phyloP scores from a whole-genome alignment of 768 basidiomycete species.

The Leucocoprinus birnbaumii region DNA sequence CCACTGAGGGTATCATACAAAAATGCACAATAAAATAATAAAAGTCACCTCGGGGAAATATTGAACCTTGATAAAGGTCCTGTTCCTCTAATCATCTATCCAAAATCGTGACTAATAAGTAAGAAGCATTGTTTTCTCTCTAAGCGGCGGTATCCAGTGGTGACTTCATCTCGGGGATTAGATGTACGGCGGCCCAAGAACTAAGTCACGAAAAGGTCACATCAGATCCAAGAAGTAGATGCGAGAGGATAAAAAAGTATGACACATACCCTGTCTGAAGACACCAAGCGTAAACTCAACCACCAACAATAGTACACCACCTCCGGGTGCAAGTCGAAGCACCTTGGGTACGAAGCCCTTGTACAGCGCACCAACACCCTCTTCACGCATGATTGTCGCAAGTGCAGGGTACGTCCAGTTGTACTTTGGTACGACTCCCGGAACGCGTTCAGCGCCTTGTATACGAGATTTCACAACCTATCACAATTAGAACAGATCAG shows the following conservation, averaged over 20 bases:
- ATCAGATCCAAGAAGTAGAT: background rate
- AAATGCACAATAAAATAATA: background rate
- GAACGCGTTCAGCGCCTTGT: constrained; percentile 64
- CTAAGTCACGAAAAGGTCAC: constrained; percentile 24
- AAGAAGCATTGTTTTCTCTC: no score
- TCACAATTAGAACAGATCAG: background rate
- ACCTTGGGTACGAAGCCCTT: constrained; percentile 97
- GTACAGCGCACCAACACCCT: constrained; percentile 83
- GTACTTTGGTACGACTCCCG: constrained; percentile 82
- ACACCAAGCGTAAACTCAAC: constrained; percentile 81
- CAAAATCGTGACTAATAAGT: background rate
- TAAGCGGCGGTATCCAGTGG: background rate
- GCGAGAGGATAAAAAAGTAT: no score
- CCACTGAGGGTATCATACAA: background rate
- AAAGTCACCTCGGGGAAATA: background rate
- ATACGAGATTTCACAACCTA: constrained; percentile 97
- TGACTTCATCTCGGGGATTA: constrained; percentile 15
- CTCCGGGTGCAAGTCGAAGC: constrained; percentile 90
- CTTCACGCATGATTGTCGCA: constrained; percentile 78
- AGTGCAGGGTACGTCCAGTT: constrained; percentile 95
- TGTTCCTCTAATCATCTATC: constrained; percentile 5
- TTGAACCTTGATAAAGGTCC: background rate
- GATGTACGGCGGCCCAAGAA: constrained; percentile 53
- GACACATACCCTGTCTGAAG: constrained; percentile 70
- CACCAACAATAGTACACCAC: constrained; percentile 91